Evolutionary conservation across 192 early-diverging fungal genomes (phyloP).

Genomic region (Umbelopsis ramanniana): DNA sequence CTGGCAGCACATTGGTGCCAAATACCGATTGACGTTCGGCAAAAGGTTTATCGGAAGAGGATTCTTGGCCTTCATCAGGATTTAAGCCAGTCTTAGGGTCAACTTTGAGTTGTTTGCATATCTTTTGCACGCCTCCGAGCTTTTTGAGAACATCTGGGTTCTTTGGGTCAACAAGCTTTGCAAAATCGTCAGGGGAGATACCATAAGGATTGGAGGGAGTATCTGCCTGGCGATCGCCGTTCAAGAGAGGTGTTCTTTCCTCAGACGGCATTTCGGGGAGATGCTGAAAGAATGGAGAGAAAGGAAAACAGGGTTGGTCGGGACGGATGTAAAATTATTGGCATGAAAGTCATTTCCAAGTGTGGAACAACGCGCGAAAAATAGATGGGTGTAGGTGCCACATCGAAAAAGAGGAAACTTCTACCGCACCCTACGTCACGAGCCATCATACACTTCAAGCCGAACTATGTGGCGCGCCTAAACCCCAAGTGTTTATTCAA

Average conservation of each 20-base stretch:
- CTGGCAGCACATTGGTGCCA: constrained; percentile 62
- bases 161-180: constrained; percentile 68
- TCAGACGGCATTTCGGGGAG: constrained; percentile 11
- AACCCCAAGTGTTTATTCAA: neutral
- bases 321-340: neutral
- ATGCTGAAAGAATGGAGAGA: constrained; percentile 13
- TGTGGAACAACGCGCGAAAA: constrained; percentile 12
- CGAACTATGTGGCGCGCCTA: neutral
- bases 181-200: constrained; percentile 55
- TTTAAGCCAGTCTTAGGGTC: constrained; percentile 63
- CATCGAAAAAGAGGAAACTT: neutral
- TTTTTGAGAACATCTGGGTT: constrained; percentile 57
- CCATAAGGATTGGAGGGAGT: constrained; percentile 38
- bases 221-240: neutral
- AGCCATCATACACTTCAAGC: neutral
- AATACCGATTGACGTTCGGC: constrained; percentile 46
- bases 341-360: neutral
- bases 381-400: neutral
- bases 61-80: constrained; percentile 45
- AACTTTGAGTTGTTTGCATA: constrained; percentile 64
- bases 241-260: constrained; percentile 15
- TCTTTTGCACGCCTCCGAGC: constrained; percentile 60
- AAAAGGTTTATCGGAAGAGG: constrained; percentile 35
- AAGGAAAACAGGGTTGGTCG: neutral
- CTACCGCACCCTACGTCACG: constrained; percentile 7